Percentiles rank a stretch among this genome's conserved stretches.
Conservation (phyloP, 805 yeast species). For the Zygotorulaspora sp. region DNA sequence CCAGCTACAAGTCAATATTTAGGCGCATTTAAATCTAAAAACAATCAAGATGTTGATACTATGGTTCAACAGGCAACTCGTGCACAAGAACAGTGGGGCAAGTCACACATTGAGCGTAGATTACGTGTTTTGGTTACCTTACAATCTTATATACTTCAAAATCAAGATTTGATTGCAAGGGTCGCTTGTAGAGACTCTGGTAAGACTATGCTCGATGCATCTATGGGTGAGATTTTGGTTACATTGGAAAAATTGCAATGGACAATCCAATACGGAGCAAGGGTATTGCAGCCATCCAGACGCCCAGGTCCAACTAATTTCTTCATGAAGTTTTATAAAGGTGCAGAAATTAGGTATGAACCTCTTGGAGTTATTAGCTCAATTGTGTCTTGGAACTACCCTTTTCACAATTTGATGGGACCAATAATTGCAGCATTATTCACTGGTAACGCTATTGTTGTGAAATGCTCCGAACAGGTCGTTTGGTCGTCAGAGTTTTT, state of each 20-base stretch:
- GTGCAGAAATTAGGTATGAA: slow-evolving; percentile 90
- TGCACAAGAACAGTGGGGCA: slow-evolving; percentile 36
- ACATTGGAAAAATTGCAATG: slow-evolving; percentile 90
- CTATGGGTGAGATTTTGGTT: slow-evolving; percentile 94
- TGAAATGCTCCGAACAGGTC: slow-evolving; percentile 94
- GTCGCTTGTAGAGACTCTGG: slow-evolving; percentile 97
- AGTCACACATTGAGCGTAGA: slow-evolving; percentile 57
- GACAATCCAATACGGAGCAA: slow-evolving; percentile 80
- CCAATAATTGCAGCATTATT: slow-evolving; percentile 86
- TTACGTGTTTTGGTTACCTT: slow-evolving; percentile 68
- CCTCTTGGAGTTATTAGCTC: slow-evolving; percentile 87
- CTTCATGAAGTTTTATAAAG: slow-evolving; percentile 75
- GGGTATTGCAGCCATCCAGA: slow-evolving; percentile 59
- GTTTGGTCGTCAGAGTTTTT: slow-evolving; percentile 90
- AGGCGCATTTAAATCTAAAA: slow-evolving; percentile 63
- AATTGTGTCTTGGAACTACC: slow-evolving; percentile 94
- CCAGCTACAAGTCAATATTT: slow-evolving; percentile 93
- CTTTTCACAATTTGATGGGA: slow-evolving; percentile 90
- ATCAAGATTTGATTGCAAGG: slow-evolving; percentile 83
- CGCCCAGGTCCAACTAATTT: slow-evolving; percentile 86
- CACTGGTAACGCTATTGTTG: slow-evolving; percentile 86
- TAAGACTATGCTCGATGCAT: slow-evolving; percentile 91
- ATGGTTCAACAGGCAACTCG: slow-evolving; percentile 42
- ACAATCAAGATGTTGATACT: slow-evolving; percentile 66
- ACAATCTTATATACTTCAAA: slow-evolving; percentile 62